These are phyloP conservation scores for Moricandia arvensis DNA, from an alignment of 345 rosid genomes.

Conservation along the genomic window DNA sequence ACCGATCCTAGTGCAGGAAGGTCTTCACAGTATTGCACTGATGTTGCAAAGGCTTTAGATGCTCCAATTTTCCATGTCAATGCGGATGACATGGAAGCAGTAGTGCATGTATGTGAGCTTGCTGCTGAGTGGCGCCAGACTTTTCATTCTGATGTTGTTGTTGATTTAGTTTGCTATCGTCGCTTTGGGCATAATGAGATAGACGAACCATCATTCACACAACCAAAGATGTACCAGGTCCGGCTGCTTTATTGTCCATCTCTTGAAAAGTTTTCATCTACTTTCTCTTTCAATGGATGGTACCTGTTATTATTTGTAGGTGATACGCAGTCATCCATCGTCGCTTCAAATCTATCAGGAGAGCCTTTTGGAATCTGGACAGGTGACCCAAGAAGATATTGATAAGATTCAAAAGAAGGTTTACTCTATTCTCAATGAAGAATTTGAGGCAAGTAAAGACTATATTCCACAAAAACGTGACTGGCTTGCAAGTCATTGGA, in stretches of 20 bases:
- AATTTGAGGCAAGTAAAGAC: conserved; percentile 63
- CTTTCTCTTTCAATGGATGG: background rate
- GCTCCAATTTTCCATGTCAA: conserved; percentile 82
- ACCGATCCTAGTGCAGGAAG: conserved; percentile 81
- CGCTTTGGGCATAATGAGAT: conserved; percentile 85
- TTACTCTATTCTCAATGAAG: conserved; percentile 60
- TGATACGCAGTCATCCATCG: conserved; percentile 65
- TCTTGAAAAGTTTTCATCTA: background rate
- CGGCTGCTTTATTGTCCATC: conserved; percentile 4
- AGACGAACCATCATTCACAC: conserved; percentile 82
- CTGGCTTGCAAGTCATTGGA: conserved; percentile 79
- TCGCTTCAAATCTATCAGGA: conserved; percentile 57
- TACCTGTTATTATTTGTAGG: conserved; percentile 35
- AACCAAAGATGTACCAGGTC: conserved; percentile 83
- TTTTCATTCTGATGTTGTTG: conserved; percentile 80
- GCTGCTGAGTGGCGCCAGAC: conserved; percentile 91
- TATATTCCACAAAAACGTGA: conserved; percentile 64
- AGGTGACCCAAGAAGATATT: conserved; percentile 58
- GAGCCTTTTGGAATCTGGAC: conserved; percentile 60
- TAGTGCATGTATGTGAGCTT: conserved; percentile 72
- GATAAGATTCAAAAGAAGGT: conserved; percentile 62
- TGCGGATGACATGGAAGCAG: conserved; percentile 79
- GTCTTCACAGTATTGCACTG: conserved; percentile 85
- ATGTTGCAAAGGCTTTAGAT: conserved; percentile 81
- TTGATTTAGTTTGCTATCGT: conserved; percentile 75